Evolutionary conservation across 805 yeast genomes (phyloP).

Genomic region (Yamadazyma ubonensis): DNA sequence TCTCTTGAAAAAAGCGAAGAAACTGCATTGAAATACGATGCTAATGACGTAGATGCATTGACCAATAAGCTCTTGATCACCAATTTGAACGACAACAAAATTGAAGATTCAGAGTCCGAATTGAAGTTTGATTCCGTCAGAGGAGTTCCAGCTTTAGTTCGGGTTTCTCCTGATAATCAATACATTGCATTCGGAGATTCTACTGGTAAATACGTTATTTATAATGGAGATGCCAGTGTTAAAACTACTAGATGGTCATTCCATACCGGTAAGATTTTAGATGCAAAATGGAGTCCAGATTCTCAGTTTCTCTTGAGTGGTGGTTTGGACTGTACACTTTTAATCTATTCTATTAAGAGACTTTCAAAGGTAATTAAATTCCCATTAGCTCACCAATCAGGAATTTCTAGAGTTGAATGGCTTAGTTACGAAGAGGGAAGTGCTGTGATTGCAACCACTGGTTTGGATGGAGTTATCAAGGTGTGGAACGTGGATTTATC

Average conservation of each 20-base stretch:
- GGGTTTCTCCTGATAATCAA: slow-evolving; percentile 68
- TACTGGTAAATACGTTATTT: slow-evolving; percentile 82
- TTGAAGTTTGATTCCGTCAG: slow-evolving; percentile 57
- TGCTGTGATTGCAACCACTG: slow-evolving; percentile 53
- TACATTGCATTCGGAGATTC: slow-evolving; percentile 82
- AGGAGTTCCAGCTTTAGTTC: slow-evolving; percentile 43
- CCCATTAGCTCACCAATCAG: slow-evolving; percentile 84
- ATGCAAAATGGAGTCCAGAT: slow-evolving; percentile 76
- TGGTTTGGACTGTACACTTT: slow-evolving; percentile 79
- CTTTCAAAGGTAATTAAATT: slow-evolving; percentile 76
- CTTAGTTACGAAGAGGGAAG: slow-evolving; percentile 23
- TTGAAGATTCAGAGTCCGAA: slow-evolving; percentile 26
- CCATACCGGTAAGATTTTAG: slow-evolving; percentile 80
- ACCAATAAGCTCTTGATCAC: slow-evolving; percentile 28
- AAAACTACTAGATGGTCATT: slow-evolving; percentile 93
- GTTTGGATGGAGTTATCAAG: slow-evolving; percentile 79
- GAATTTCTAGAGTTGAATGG: slow-evolving; percentile 80
- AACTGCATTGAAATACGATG: slow-evolving; percentile 20
- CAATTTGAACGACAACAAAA: slow-evolving; percentile 27
- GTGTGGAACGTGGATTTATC: slow-evolving; percentile 53
- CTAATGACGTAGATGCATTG: slow-evolving; percentile 26
- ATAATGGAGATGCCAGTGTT: slow-evolving; percentile 53
- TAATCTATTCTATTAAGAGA: slow-evolving; percentile 72
- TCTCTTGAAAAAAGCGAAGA: neutral
- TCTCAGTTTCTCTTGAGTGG: slow-evolving; percentile 74